Conservation (phyloP, 1,139 yeast genomes). For the Meyerozyma smithsonii region DNA sequence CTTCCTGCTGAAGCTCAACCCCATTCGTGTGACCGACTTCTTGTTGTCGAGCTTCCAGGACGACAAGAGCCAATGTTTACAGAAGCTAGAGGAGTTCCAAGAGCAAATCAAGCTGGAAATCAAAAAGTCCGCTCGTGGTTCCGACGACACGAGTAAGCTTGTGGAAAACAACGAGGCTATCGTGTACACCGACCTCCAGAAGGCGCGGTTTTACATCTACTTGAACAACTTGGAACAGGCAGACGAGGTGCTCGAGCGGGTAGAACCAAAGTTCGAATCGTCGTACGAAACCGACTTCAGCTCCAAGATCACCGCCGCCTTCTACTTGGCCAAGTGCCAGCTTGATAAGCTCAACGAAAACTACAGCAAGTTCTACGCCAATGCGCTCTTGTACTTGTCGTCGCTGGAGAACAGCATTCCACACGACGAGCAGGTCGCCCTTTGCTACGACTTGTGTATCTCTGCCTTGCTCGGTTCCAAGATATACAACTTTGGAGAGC, state of each 20-base stretch:
- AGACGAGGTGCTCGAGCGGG: constrained; percentile 62
- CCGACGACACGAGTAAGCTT: constrained; percentile 30
- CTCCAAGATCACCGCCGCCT: constrained; percentile 74
- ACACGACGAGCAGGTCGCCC: constrained; percentile 26
- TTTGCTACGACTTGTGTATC: constrained; percentile 79
- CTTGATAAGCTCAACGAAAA: constrained; percentile 71
- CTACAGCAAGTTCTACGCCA: constrained; percentile 74
- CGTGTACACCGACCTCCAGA: constrained; percentile 69
- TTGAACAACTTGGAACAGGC: constrained; percentile 58
- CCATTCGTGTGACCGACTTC: constrained; percentile 73
- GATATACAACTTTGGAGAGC: constrained; percentile 93
- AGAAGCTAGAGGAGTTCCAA: constrained; percentile 51
- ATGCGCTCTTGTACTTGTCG: constrained; percentile 49
- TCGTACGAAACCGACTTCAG: constrained; percentile 50
- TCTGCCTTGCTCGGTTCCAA: constrained; percentile 89
- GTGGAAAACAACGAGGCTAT: constrained; percentile 39
- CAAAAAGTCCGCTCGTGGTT: constrained; percentile 24
- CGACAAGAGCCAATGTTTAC: constrained; percentile 43
- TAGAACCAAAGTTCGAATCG: constrained; percentile 43
- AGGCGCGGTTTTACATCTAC: constrained; percentile 64
- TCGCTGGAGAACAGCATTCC: constrained; percentile 36
- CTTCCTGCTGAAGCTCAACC: constrained; percentile 70
- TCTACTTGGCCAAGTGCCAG: constrained; percentile 75
- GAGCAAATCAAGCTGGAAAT: constrained; percentile 38
- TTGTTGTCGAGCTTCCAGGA: constrained; percentile 47